Conservation (phyloP, 1,284 basidiomycete species). For the Austroboletus olivaceoglutinosus region DNA sequence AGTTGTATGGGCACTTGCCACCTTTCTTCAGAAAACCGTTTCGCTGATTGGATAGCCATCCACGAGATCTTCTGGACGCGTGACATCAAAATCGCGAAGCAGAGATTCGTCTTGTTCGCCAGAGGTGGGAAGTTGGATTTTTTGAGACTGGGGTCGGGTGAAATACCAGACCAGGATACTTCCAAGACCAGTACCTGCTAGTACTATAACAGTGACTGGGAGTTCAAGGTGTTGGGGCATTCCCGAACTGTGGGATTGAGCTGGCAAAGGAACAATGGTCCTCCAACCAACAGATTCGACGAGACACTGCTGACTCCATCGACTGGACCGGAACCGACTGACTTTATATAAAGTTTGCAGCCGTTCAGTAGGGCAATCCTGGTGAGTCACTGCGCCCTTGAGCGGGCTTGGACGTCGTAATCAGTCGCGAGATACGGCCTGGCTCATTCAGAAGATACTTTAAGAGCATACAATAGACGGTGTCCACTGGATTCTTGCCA, state of each 20-base stretch:
- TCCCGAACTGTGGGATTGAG: background rate
- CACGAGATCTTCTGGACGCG: constrained; percentile 63
- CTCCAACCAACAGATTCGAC: too few relatives aligned
- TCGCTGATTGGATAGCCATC: constrained; percentile 78
- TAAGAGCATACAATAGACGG: too few relatives aligned
- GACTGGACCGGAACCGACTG: too few relatives aligned
- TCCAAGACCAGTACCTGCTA: constrained; percentile 43
- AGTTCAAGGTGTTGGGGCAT: constrained; percentile 69
- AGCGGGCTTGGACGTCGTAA: too few relatives aligned
- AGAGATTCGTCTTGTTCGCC: constrained; percentile 36
- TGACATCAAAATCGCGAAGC: constrained; percentile 71
- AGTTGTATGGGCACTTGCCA: constrained; percentile 36
- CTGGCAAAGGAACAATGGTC: too few relatives aligned
- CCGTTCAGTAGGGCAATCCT: too few relatives aligned
- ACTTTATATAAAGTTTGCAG: too few relatives aligned
- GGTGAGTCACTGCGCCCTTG: too few relatives aligned
- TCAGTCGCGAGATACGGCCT: too few relatives aligned
- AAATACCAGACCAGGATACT: constrained; percentile 48
- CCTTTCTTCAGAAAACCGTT: constrained; percentile 68
- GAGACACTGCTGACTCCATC: too few relatives aligned
- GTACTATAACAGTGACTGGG: constrained; percentile 44
- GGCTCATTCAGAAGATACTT: too few relatives aligned
- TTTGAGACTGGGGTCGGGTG: constrained; percentile 44
- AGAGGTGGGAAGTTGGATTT: constrained; percentile 54
- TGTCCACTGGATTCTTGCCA: too few relatives aligned